Conservation (phyloP, 2,329 filamentous ascomycete genomes). For the Harringtonia aguacate region DNA sequence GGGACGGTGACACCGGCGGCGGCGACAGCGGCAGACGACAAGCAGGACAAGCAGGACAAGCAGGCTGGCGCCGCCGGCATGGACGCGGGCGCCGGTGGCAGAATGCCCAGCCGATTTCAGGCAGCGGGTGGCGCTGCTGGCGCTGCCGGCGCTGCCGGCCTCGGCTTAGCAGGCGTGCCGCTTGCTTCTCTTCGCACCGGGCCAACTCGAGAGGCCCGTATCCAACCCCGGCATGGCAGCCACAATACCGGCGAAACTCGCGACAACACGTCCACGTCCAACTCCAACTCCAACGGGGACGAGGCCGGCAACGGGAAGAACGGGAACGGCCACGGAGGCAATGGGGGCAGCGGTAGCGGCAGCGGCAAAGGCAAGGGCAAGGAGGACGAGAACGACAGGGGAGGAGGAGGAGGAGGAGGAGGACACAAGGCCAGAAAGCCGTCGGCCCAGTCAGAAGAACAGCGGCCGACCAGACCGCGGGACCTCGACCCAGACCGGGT, state of each 20-base stretch:
- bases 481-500: constrained; percentile 71
- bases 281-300: constrained; percentile 39
- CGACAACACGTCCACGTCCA: constrained; percentile 32
- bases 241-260: constrained; percentile 30
- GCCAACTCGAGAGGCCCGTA: constrained; percentile 34
- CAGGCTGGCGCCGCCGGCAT: too few species aligned
- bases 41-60: too few species aligned
- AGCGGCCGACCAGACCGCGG: constrained; percentile 64
- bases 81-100: too few species aligned
- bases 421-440: too few species aligned
- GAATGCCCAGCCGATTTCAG: too few species aligned
- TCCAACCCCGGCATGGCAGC: constrained; percentile 22
- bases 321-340: not conserved
- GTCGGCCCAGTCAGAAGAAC: constrained; percentile 47
- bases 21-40: too few species aligned
- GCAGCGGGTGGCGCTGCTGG: too few species aligned
- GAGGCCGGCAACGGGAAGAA: constrained; percentile 18
- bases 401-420: constrained; percentile 1
- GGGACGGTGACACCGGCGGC: not conserved
- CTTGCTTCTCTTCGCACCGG: too few species aligned
- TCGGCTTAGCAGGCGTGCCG: too few species aligned
- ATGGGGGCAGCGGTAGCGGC: constrained; percentile 16
- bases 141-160: too few species aligned
- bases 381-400: constrained; percentile 2
- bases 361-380: constrained; percentile 6